phyloP scores from a whole-genome alignment of 306 rosid genomes.

The Vigna hirtella region DNA sequence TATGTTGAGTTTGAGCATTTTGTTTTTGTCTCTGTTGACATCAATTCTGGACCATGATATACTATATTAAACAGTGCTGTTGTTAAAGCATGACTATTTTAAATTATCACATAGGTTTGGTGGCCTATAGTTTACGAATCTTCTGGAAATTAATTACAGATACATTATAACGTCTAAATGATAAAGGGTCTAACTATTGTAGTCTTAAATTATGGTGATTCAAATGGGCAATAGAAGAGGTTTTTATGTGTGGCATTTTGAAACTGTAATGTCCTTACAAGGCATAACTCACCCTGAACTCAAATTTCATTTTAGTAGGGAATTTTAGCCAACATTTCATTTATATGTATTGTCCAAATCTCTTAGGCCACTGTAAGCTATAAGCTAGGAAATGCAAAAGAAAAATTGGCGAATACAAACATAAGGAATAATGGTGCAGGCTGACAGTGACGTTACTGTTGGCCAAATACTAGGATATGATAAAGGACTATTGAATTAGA shows the following conservation, averaged over 20 bases:
- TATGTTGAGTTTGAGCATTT: slow-evolving; percentile 11
- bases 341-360: slow-evolving; percentile 25
- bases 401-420: neutral
- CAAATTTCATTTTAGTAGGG: slow-evolving; percentile 14
- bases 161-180: slow-evolving; percentile 21
- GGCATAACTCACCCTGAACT: slow-evolving; percentile 20
- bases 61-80: slow-evolving; percentile 9
- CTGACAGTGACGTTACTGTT: neutral
- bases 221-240: slow-evolving; percentile 8
- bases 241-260: slow-evolving; percentile 6
- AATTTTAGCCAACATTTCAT: slow-evolving; percentile 1
- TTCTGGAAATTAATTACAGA: neutral
- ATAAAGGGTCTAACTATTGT: slow-evolving; percentile 3
- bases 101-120: slow-evolving; percentile 14
- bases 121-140: slow-evolving; percentile 10
- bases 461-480: neutral
- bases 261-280: slow-evolving; percentile 11
- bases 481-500: slow-evolving; percentile 32
- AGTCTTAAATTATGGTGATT: slow-evolving; percentile 12
- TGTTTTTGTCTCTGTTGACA: slow-evolving; percentile 14
- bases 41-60: slow-evolving; percentile 21
- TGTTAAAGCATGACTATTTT: slow-evolving; percentile 4
- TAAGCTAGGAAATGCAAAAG: slow-evolving; percentile 1
- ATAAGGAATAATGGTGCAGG: slow-evolving; percentile 12
- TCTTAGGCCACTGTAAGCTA: slow-evolving; percentile 29